Evolutionary conservation across 2,329 filamentous ascomycete species (phyloP).

Genomic region (Trichoderma citrinoviride): DNA sequence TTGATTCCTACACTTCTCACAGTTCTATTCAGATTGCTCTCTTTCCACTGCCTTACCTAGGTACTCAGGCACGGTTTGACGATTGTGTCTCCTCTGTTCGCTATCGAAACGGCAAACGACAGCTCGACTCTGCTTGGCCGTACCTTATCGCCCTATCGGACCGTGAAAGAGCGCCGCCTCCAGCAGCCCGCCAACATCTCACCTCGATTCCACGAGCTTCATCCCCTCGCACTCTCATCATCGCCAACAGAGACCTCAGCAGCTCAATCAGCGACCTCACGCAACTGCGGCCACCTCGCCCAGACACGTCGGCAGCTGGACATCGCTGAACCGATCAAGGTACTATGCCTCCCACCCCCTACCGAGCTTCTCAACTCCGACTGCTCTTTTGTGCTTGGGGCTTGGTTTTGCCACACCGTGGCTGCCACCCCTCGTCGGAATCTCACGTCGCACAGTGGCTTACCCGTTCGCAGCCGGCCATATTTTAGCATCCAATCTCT

Average conservation of each 20-base stretch:
- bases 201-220: background rate
- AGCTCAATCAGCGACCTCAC: too few species aligned
- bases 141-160: slow-evolving; percentile 3
- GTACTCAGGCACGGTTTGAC: too few species aligned
- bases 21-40: background rate
- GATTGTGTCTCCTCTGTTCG: background rate
- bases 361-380: background rate
- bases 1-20: background rate
- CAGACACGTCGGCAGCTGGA: background rate
- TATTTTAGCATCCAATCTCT: slow-evolving; percentile 9
- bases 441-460: slow-evolving; percentile 20
- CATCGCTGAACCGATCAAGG: background rate
- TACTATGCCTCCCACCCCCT: background rate
- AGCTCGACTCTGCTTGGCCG: background rate
- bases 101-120: background rate
- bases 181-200: background rate
- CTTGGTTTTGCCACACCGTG: slow-evolving; percentile 17
- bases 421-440: slow-evolving; percentile 3
- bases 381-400: background rate
- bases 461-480: background rate
- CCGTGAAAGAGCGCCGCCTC: background rate
- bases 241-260: too few species aligned
- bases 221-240: too few species aligned
- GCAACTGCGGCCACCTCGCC: background rate
- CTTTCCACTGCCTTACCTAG: too few species aligned